Base-by-base conservation (phyloP, 192 early-diverging fungal species). In the Neocallimastix lanati region DNA sequence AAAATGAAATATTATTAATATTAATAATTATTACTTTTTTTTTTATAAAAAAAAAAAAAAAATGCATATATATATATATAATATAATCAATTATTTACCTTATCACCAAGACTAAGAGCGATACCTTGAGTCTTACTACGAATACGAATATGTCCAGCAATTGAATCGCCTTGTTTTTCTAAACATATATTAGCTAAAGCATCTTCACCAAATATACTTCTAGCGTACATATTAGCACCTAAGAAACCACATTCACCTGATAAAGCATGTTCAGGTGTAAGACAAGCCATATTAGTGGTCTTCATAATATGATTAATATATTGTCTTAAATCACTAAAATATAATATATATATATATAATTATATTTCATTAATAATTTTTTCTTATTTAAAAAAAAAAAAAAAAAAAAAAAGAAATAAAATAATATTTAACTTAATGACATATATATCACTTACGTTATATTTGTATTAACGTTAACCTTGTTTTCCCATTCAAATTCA, bases 401-500 rank as follows among this genome's bases (percentile, higher is more conserved):
- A n/a, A n/a, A n/a, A n/a, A n/a, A n/a, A n/a, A n/a, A n/a, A n/a
- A n/a, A n/a, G n/a, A n/a, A n/a, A n/a, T n/a, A n/a, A n/a, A n/a
- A n/a, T n/a, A n/a, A n/a, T n/a, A n/a, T n/a, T n/a, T n/a, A n/a
- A n/a, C n/a, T n/a, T n/a, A n/a, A n/a, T n/a, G n/a, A n/a, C n/a
- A n/a, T n/a, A n/a, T n/a, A n/a, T n/a, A n/a, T n/a, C n/a, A 86
- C 87, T 86, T 83, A 93, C 92, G 90, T 92, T 81, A 94, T 93
- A 77, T 93, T 96, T 7, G 97, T 98, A 81, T 95, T 94, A 81
- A 97, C 96, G 78, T 95, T 95, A 80, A 99, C 96, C 90, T 98
- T 98, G 88, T 99, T 99, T 85, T 99, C 97, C 97, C 97, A 99
- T 84, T 99, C 97, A 88, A 99, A 99, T 86, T 99, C 97, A 77